Base-by-base conservation (phyloP, 1,284 basidiomycete genomes). In the Agroathelia rolfsii region DNA sequence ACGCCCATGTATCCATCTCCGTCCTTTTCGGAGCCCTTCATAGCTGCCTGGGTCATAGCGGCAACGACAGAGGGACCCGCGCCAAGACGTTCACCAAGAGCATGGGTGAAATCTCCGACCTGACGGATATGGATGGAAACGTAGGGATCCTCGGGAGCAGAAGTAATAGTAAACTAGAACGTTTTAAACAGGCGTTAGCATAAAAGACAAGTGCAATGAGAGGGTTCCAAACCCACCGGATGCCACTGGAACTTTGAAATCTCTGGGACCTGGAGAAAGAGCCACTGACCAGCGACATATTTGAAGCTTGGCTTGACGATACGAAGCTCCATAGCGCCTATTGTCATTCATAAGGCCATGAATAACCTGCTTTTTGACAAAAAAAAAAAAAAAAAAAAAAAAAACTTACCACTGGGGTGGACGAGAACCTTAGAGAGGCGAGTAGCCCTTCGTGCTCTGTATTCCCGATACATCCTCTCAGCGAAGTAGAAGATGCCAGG, bases 101-200 rank as follows among this genome's bases (percentile, higher is more conserved):
- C 76, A 33, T 67, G 68, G 3, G 87, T 92, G 63, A 76, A 93
- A 54, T 94, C 89, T 41, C 87, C 86, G 33, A 85, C 85, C 62
- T 92, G 88, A 53, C 86, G 83, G 44, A 93, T 81, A 54, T 92
- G 89, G 26, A 93, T 58, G 13, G 85, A 88, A 21, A 92, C 72
- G 52, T 87, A 92, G 2, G 86, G 82, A 47, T 92, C 88, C 46
- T 89, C 86, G 2, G 88, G 88, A 11, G 89, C 86, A 29, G 85
- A 89, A 0, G 88, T 90, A 58, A 93, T 92, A 24, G 88, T 92
- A 58, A 93, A 92, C 75, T 89, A 46, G 25, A 26, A n/a, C 28
- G 31, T 40, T 37, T 37, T 34, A 34, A 36, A 42, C 37, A 34
- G 17, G 7, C 17, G 32, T 21, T 24, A 17, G 32, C 7, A 32